These are phyloP conservation scores for Aspergillus niger DNA, from an alignment of 2,329 filamentous ascomycete species.

Conservation along the genomic window DNA sequence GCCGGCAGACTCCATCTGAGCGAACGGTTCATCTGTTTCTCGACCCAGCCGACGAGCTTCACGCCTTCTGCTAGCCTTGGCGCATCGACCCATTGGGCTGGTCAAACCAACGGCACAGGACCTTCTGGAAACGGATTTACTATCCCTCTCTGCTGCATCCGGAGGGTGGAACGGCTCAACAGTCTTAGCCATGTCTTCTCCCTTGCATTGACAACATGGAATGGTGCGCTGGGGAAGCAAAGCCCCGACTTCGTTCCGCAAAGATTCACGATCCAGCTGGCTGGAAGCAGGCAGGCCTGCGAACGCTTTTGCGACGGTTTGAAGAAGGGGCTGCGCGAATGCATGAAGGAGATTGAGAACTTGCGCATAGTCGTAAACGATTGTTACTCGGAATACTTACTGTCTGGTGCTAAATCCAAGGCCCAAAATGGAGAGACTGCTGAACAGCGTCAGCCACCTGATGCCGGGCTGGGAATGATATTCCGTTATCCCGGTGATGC, in stretches of 20 bases:
- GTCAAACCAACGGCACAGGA: conserved; percentile 88
- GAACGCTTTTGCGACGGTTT: conserved; percentile 95
- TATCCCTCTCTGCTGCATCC: conserved; percentile 85
- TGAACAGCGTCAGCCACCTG: conserved; percentile 63
- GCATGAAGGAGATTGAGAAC: conserved; percentile 83
- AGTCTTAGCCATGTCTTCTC: conserved; percentile 92
- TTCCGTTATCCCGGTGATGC: conserved; percentile 95
- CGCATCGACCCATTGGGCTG: conserved; percentile 81
- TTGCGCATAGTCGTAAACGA: conserved; percentile 77
- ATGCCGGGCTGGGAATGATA: conserved; percentile 87
- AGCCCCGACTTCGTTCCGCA: conserved; percentile 68
- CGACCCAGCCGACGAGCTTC: conserved; percentile 88
- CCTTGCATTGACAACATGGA: conserved; percentile 93
- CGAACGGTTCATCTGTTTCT: conserved; percentile 95
- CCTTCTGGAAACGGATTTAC: conserved; percentile 96
- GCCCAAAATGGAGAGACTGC: conserved; percentile 57
- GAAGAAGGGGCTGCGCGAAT: conserved; percentile 83
- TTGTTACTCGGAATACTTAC: conserved; percentile 87
- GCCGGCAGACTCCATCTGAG: conserved; percentile 90
- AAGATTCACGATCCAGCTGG: conserved; percentile 87
- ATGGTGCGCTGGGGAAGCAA: conserved; percentile 64
- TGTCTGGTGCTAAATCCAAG: conserved; percentile 49
- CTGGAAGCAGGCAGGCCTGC: conserved; percentile 82
- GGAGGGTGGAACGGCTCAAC: conserved; percentile 87
- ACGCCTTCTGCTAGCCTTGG: conserved; percentile 74